phyloP scores from a whole-genome alignment of 371 early-diverging fungal species.

The Zychaea mexicana region DNA sequence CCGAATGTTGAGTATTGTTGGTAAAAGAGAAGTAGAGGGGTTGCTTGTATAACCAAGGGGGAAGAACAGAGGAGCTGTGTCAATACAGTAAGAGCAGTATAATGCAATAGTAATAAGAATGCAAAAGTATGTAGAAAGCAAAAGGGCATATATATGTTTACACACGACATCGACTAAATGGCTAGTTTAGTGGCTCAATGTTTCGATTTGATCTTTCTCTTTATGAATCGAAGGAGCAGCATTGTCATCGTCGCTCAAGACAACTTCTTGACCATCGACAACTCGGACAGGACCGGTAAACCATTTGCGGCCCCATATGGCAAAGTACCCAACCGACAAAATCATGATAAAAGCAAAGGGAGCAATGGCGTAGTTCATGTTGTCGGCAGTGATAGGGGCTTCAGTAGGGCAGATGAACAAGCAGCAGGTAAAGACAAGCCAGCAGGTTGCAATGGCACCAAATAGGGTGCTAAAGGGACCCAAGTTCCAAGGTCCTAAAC shows the following conservation, averaged over 20 bases:
- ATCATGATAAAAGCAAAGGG: constrained; percentile 37
- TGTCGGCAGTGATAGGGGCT: constrained; percentile 57
- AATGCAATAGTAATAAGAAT: too few species aligned
- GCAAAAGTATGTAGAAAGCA: too few species aligned
- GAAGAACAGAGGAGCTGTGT: too few species aligned
- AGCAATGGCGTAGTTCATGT: constrained; percentile 52
- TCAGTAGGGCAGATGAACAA: constrained; percentile 64
- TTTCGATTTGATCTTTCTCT: not conserved
- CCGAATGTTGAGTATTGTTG: too few species aligned
- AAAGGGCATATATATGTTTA: not conserved
- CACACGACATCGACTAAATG: too few species aligned
- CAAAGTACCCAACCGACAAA: constrained; percentile 41
- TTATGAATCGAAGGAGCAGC: not conserved
- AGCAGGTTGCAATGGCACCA: constrained; percentile 49
- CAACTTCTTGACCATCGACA: constrained; percentile 43
- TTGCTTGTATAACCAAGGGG: too few species aligned
- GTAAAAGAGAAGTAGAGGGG: too few species aligned
- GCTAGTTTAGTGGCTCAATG: too few species aligned
- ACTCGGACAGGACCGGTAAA: constrained; percentile 50
- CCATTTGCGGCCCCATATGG: constrained; percentile 53
- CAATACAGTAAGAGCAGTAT: too few species aligned
- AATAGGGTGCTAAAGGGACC: constrained; percentile 53
- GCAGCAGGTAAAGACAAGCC: constrained; percentile 61
- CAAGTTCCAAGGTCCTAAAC: constrained; percentile 56
- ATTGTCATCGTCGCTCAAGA: constrained; percentile 42